A percentile compares a stretch with the other conserved stretches of the same genome.
phyloP scores from a whole-genome alignment of 345 rosid genomes.

The Eucalyptus regnans region DNA sequence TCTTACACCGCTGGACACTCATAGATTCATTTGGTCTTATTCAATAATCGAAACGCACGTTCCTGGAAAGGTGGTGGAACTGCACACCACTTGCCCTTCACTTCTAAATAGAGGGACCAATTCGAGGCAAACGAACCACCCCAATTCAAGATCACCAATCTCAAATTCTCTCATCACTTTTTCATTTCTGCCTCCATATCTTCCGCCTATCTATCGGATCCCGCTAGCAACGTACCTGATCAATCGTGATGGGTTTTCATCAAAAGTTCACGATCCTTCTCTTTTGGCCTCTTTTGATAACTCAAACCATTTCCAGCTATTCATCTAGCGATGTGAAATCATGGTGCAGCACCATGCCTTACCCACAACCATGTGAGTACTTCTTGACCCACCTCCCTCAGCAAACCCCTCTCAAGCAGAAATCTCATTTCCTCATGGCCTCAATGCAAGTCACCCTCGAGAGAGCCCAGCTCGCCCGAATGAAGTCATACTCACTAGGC shows the following conservation, averaged over 20 bases:
- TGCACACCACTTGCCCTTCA: background rate
- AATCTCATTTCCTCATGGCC: constrained; percentile 14
- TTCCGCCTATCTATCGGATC: background rate
- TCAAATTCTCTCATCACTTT: background rate
- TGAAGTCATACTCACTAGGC: constrained; percentile 32
- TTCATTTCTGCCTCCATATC: background rate
- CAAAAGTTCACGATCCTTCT: constrained; percentile 6
- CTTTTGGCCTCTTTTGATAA: constrained; percentile 11
- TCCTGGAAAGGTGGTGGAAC: background rate
- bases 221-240: background rate
- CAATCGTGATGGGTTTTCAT: constrained; percentile 19
- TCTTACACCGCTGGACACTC: background rate
- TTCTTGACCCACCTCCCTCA: constrained; percentile 2
- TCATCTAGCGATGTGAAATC: constrained; percentile 9
- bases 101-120: background rate
- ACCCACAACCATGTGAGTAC: constrained; percentile 21
- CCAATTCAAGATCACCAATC: background rate
- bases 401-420: background rate
- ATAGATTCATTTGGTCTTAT: background rate
- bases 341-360: constrained; percentile 29
- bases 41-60: background rate
- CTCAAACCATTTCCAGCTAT: constrained; percentile 11
- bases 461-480: constrained; percentile 32
- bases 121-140: background rate
- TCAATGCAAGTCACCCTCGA: constrained; percentile 20